Conservation (phyloP, 139 green algal species). For the Tetradesmus lagerheimii region DNA sequence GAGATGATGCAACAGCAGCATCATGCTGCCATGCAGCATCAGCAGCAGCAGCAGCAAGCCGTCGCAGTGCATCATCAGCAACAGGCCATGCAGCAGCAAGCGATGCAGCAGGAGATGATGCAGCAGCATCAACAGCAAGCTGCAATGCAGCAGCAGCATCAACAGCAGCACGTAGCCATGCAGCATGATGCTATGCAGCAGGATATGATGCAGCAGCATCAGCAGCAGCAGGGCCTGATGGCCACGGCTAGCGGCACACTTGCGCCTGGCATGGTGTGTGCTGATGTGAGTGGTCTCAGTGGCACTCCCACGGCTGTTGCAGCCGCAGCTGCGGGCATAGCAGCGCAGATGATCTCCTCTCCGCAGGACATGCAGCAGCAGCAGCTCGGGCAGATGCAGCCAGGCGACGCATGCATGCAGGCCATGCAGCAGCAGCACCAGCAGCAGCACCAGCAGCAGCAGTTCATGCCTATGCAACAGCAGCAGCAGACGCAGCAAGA, state of each 20-base stretch:
- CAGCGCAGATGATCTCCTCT: not conserved
- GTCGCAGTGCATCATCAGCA: slow-evolving; percentile 18
- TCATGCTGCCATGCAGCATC: not conserved
- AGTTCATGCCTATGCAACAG: not conserved
- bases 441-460: slow-evolving; percentile 17
- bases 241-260: not conserved
- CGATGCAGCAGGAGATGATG: slow-evolving; percentile 3
- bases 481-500: not conserved
- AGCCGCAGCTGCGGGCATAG: not conserved
- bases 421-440: slow-evolving; percentile 31
- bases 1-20: slow-evolving; percentile 25
- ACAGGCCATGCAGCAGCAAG: not conserved
- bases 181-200: slow-evolving; percentile 35
- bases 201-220: slow-evolving; percentile 26
- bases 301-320: not conserved
- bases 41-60: slow-evolving; percentile 9
- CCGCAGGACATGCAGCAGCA: slow-evolving; percentile 17
- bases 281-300: not conserved
- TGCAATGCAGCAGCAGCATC: slow-evolving; percentile 29
- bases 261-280: not conserved
- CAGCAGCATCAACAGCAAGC: slow-evolving; percentile 19
- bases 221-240: slow-evolving; percentile 13
- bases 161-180: not conserved
- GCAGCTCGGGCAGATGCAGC: slow-evolving; percentile 6
- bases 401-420: slow-evolving; percentile 16